A percentile compares a stretch with the other conserved stretches of the same genome.
These are phyloP conservation scores for Pseudevernia furfuracea DNA, from an alignment of 495 filamentous ascomycete species.

Conservation along the genomic window DNA sequence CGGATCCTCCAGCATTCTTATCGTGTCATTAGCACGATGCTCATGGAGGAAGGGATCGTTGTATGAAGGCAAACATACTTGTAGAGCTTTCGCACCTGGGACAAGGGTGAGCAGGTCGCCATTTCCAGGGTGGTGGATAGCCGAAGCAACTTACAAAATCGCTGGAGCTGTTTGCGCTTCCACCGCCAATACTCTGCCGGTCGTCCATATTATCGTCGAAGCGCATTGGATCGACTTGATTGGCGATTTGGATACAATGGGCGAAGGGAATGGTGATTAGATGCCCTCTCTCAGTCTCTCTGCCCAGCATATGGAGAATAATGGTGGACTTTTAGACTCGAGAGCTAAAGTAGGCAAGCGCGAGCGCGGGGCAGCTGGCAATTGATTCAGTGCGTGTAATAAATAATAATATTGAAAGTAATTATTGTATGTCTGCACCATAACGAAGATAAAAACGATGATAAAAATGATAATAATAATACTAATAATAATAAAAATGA, in stretches of 20 bases:
- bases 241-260: conserved; percentile 4
- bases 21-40: conserved; percentile 26
- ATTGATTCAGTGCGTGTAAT: neutral
- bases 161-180: conserved; percentile 62
- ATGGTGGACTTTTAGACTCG: conserved; percentile 5
- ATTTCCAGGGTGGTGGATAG: conserved; percentile 8
- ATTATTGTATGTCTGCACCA: no score
- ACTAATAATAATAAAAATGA: no score
- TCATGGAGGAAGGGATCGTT: conserved; percentile 6
- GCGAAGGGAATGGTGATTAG: conserved; percentile 11
- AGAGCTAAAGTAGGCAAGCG: conserved; percentile 7
- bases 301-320: neutral
- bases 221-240: conserved; percentile 18
- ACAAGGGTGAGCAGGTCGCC: conserved; percentile 27
- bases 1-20: conserved; percentile 96
- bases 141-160: conserved; percentile 60
- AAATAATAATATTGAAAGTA: no score
- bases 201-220: conserved; percentile 41
- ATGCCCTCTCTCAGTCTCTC: neutral
- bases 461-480: no score
- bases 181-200: conserved; percentile 38
- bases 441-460: no score
- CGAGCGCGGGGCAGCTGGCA: conserved; percentile 3
- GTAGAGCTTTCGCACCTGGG: conserved; percentile 94
- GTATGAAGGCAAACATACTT: conserved; percentile 55